Evolutionary conservation across 106 monocot genomes (phyloP), one percentile per base, ranked within the genome.

Genomic region (Xerophyta viscosa): DNA sequence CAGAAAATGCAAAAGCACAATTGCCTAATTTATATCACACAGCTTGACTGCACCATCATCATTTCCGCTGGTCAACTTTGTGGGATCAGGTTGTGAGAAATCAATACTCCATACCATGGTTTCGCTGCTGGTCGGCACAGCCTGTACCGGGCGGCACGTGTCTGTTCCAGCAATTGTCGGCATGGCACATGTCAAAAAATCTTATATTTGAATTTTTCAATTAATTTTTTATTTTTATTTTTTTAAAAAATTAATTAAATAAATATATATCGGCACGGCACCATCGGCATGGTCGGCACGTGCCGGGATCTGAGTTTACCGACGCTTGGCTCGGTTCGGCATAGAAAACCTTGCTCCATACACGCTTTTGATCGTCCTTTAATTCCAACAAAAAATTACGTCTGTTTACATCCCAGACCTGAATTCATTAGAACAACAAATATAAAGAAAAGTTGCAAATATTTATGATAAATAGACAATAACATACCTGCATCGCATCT

Each of bases 381-480:
- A 96, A 70, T 64, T 96, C 74, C 20, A 27, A 21, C 27, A 55
- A 31, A 6, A 55, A 74, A 63, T 88, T 68, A 50, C 76, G 76
- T 66, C 81, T 77, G 11, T 72, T 59, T 20, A 82, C 73, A 72
- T 96, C 94, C 94, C 94, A 96, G 26, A 96, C 73, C 94, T 96
- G 53, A 20, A 31, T 3, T 27, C 9, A 6, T 48, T 13, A 21
- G 11, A n/a, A 27, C 22, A 4, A 33, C 18, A 43, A 41, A 11
- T 44, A 27, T 4, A 14, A 41, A 49, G 41, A 27, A 31, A 1
- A 58, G 10, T 43, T 0, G 7, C 47, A 3, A n/a, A 36, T 11
- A 26, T 45, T 2, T 14, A 37, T 11, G 61, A 18, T 33, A 48
- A 30, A 6, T 23, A 47, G 19, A 20, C 17, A 22, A 41, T 27